Base-by-base conservation (phyloP, 139 green algal species). In the Pycnococcus provasolii region DNA sequence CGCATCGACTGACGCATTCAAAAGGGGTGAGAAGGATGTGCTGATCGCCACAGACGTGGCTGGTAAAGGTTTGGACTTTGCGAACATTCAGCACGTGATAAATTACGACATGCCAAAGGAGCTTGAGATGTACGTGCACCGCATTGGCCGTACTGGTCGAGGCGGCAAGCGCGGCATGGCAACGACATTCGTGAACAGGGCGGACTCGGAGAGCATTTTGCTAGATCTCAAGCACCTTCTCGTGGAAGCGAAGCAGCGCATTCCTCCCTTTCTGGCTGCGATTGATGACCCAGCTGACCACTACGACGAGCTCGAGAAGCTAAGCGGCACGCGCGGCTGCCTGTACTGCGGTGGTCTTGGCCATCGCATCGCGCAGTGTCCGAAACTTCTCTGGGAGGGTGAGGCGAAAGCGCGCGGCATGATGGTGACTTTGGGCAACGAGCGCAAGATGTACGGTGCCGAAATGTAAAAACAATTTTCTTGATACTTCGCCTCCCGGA, bases 81-180 rank as follows among this genome's bases (percentile, higher is more conserved):
- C 89, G 1, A 78, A 90, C 66, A 94, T 97, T 69, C 85, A 96
- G 82, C 93, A 99, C 69, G 93, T 99, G 3, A 86, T 99, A 80
- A 99, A 99, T 76, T 99, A 89, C 73, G 93, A 99, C 86, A 97
- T 99, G 93, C 93, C 93, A 1, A 78, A 87, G 45, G 93, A 98
- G 75, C 96, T 99, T 59, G 93, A 99, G 70, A 97, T 98, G 76
- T 96, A 99, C 74, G 93, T 98, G 58, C 93, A 98, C 73, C 45
- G 83, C 26, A 90, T 86, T 26, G 81, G 82, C 2, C 71, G 81
- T 13, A 84, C 73, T 13, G 93, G 93, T 0, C 89, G 93, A 15
- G 90, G 88, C 67, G 93, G 93, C 60, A 96, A 96, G 80, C 97
- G 88, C 15, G 93, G 93, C 44, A 88, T 98, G 2, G 93, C 93